phyloP scores from a whole-genome alignment of 1,284 basidiomycete genomes.

The Retiboletus flavoniger region DNA sequence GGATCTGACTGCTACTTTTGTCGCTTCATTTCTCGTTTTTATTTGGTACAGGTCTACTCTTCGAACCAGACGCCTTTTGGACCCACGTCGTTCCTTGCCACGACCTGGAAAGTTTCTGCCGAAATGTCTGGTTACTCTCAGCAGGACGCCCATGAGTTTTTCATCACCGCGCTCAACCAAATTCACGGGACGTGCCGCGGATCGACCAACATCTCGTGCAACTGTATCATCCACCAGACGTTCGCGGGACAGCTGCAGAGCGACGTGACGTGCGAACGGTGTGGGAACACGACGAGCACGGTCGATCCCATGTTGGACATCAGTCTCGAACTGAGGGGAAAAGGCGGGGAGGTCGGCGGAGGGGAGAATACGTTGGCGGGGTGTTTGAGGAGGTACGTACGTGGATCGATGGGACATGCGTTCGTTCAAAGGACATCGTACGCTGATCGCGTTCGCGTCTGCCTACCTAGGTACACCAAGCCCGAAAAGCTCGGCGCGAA shows the following conservation, averaged over 20 bases:
- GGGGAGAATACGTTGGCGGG: conserved; percentile 62
- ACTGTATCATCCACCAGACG: conserved; percentile 89
- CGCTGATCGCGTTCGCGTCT: background rate
- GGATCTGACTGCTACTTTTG: background rate
- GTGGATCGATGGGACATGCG: conserved; percentile 8
- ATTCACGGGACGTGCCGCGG: conserved; percentile 81
- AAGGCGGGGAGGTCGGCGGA: conserved; percentile 40
- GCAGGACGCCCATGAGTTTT: conserved; percentile 93
- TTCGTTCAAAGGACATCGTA: too few species aligned
- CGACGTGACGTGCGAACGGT: conserved; percentile 84
- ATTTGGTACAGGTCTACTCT: conserved; percentile 61
- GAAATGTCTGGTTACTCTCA: conserved; percentile 91
- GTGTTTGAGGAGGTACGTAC: conserved; percentile 70
- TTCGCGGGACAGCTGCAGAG: conserved; percentile 89
- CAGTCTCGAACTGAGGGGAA: conserved; percentile 79
- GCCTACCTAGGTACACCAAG: conserved; percentile 61
- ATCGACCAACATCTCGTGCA: conserved; percentile 73
- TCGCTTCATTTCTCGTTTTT: background rate
- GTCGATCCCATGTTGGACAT: conserved; percentile 91
- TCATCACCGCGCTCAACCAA: conserved; percentile 78
- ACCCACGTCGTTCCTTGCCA: conserved; percentile 81
- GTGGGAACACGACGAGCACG: conserved; percentile 74
- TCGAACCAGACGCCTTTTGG: conserved; percentile 72
- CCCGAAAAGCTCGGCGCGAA: conserved; percentile 71
- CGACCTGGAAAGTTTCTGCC: conserved; percentile 82